Evolutionary conservation across 2,329 filamentous ascomycete genomes (phyloP), one percentile per base, ranked within the genome.

Genomic region (Hypoxylon sp.): DNA sequence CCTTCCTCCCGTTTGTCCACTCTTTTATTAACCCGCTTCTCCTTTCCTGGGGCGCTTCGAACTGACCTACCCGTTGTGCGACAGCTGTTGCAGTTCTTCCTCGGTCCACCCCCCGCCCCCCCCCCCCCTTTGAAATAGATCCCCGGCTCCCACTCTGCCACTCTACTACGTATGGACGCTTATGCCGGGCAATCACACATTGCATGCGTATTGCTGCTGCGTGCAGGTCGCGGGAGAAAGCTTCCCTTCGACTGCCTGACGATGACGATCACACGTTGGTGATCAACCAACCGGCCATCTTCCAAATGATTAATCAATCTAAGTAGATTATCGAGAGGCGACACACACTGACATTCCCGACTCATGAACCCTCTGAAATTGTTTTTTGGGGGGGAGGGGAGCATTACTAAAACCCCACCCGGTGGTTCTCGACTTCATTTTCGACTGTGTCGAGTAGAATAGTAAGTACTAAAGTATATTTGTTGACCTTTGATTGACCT

Each of bases 261-360:
- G 68, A 73, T 70, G 71, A 68, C 70, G 67, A 72, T 67, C 70
- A 68, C 71, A 64, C 68, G 42, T 31, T 68, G 53, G 57, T 44
- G 55, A 68, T 66, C 50, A 70, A 68, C 71, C 64, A 75, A 66
- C 66, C 69, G 68, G 69, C 71, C 68, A 72, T 72, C 65, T 69
- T 72, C 72, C 69, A 66, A 61, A 70, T 68, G 58, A 68, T 68
- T 60, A 69, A 68, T 71, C 65, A 73, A 73, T 71, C 64, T 72
- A 73, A 70, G 66, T 73, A 73, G 72, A 72, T 75, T 73, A 71
- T 71, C 72, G 74, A 75, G 40, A 66, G 40, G 60, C 70, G 56
- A 71, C 66, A 66, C 66, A 66, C 37, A 44, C 51, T 68, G 50
- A 64, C 61, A 57, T 70, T 44, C 64, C 56, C 65, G 61, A 69